Base-by-base conservation (phyloP, 805 yeast species). In the Saccharomycopsis sp. region DNA sequence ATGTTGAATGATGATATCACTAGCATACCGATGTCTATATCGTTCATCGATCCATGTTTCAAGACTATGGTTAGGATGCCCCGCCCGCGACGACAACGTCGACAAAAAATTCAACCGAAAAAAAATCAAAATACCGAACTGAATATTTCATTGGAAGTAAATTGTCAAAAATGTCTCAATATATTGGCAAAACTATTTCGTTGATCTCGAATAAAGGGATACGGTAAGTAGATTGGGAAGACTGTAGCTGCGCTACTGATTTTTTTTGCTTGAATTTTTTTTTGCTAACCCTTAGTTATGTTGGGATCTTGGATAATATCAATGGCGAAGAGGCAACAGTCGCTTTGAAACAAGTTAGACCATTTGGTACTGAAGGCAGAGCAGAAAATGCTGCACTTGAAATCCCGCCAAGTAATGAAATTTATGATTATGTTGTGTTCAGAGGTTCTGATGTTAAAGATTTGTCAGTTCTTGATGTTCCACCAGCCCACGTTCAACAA, bases 381-480 rank as follows among this genome's bases (percentile, higher is more conserved):
- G 70, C 82, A 53, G 65, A 68, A 11, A 87, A 83, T 60, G 81
- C 85, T 2, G 67, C 72, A 13, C 70, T 74, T 51, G 94, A 86
- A 61, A 79, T 87, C 33, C 73, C 77, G 45, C 82, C 94, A 4
- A 80, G 85, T 16, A 63, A 70, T n/a, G 71, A 70, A 35, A 72
- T 81, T 13, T 85, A 77, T 63, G 89, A 85, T 22, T 75, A 74
- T 46, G 86, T 93, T 41, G 85, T 83, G 44, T 84, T 93, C 61
- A 77, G 89, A 54, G 98, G 98, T 31, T 77, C 85, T 21, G 97
- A 90, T 56, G 97, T 93, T 19, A 84, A 85, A 64, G 96, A 85
- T 57, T 71, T 93, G 62, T 78, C 79, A 53, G 93, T 93, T 44
- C 71, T 90, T 57, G 97, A 88, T 51, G 71, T 70, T 29, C 78